Conservation (phyloP, 1,284 basidiomycete genomes). For the Mycena citricolor region DNA sequence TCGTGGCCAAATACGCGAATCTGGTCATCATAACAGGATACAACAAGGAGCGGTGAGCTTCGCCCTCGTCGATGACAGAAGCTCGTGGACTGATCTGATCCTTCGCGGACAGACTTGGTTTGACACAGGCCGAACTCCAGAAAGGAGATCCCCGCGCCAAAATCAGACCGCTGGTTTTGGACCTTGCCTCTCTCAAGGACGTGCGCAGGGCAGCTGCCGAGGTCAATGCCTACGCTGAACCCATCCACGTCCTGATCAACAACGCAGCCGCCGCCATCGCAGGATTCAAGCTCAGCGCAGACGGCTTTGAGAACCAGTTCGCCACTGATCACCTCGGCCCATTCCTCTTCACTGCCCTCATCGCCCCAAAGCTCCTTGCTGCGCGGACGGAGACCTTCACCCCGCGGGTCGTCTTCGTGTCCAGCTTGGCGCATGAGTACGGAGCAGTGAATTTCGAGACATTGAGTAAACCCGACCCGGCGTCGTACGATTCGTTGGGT, state of each 20-base stretch:
- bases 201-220: conserved; percentile 15
- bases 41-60: neutral
- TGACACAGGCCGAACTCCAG: conserved; percentile 8
- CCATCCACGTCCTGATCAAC: conserved; percentile 4
- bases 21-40: conserved; percentile 2
- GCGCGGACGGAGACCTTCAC: neutral
- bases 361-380: conserved; percentile 6
- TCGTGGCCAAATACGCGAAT: neutral
- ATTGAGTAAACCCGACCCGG: neutral
- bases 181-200: conserved; percentile 6
- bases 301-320: neutral
- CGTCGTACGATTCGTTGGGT: neutral
- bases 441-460: neutral
- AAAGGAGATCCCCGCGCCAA: conserved; percentile 7
- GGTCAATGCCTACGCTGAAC: conserved; percentile 13
- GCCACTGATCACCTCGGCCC: neutral
- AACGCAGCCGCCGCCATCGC: neutral
- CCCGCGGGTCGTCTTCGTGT: conserved; percentile 8
- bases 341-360: conserved; percentile 6
- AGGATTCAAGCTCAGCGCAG: neutral
- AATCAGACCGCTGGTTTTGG: conserved; percentile 8
- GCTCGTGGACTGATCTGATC: neutral
- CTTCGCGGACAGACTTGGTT: conserved; percentile 1
- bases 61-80: neutral
- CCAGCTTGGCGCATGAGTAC: neutral